Evolutionary conservation across 2,329 filamentous ascomycete species (phyloP).

Genomic region (Gaeumannomyces sp.): DNA sequence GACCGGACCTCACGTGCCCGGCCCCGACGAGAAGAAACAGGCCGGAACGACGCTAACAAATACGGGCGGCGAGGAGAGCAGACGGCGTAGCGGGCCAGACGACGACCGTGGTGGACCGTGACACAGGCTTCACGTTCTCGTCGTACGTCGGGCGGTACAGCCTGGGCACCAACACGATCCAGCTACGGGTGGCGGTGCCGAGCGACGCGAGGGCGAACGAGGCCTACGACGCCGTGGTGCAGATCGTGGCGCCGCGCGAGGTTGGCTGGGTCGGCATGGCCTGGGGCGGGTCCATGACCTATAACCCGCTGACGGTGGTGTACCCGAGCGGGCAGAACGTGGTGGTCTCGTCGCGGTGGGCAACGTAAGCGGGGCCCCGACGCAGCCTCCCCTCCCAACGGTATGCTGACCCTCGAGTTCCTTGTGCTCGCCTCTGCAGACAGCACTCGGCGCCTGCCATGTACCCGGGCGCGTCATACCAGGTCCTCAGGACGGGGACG

Average conservation of each 20-base stretch:
- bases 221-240: slow-evolving; percentile 28
- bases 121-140: slow-evolving; percentile 38
- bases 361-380: background rate
- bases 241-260: slow-evolving; percentile 35
- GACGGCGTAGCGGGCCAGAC: slow-evolving; percentile 3
- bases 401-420: background rate
- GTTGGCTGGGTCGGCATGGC: slow-evolving; percentile 42
- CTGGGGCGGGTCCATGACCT: slow-evolving; percentile 43
- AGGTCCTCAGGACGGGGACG: slow-evolving; percentile 30
- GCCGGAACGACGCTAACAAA: background rate
- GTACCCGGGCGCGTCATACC: slow-evolving; percentile 25
- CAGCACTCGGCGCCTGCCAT: slow-evolving; percentile 1
- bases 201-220: slow-evolving; percentile 22
- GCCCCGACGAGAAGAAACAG: no score
- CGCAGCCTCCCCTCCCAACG: no score
- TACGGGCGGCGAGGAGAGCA: background rate
- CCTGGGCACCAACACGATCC: slow-evolving; percentile 23
- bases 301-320: slow-evolving; percentile 38
- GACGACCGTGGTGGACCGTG: slow-evolving; percentile 20
- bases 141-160: slow-evolving; percentile 24
- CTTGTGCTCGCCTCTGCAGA: background rate
- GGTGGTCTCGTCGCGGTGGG: slow-evolving; percentile 31
- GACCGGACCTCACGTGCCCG: background rate
- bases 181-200: slow-evolving; percentile 29
- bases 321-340: slow-evolving; percentile 38